Conservation (phyloP, 768 basidiomycete species). For the Antrodiella citrinella region DNA sequence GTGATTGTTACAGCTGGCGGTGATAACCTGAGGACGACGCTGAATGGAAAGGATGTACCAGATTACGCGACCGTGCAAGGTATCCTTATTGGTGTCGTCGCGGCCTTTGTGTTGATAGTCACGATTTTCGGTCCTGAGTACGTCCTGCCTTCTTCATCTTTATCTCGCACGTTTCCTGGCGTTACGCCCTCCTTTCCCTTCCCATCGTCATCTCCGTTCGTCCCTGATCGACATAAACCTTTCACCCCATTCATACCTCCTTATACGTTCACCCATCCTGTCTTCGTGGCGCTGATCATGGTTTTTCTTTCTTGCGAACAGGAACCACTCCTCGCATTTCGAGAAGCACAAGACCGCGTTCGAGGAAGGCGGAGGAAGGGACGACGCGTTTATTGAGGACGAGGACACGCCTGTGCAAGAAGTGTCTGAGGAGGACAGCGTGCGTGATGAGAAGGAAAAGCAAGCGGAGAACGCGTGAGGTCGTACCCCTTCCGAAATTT, state of each 20-base stretch:
- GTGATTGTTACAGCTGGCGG: slow-evolving; percentile 31
- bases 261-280: background rate
- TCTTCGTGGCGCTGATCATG: background rate
- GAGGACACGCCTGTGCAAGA: background rate
- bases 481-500: too few relatives aligned
- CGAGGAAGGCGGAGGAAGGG: slow-evolving; percentile 59
- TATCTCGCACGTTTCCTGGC: background rate
- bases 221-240: background rate
- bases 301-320: slow-evolving; percentile 1
- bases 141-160: slow-evolving; percentile 21
- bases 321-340: slow-evolving; percentile 51
- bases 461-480: too few relatives aligned
- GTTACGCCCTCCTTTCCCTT: background rate
- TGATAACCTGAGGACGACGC: slow-evolving; percentile 27
- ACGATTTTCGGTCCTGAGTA: slow-evolving; percentile 75
- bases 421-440: background rate
- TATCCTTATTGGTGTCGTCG: slow-evolving; percentile 79
- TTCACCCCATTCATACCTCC: background rate
- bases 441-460: background rate
- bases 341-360: slow-evolving; percentile 77
- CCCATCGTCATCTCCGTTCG: background rate
- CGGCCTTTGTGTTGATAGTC: slow-evolving; percentile 68
- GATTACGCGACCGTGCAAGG: slow-evolving; percentile 64
- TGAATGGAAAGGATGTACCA: slow-evolving; percentile 26
- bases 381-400: slow-evolving; percentile 31